These are phyloP conservation scores for Schwanniomyces yamadae DNA, from an alignment of 805 yeast genomes.

Conservation along the genomic window DNA sequence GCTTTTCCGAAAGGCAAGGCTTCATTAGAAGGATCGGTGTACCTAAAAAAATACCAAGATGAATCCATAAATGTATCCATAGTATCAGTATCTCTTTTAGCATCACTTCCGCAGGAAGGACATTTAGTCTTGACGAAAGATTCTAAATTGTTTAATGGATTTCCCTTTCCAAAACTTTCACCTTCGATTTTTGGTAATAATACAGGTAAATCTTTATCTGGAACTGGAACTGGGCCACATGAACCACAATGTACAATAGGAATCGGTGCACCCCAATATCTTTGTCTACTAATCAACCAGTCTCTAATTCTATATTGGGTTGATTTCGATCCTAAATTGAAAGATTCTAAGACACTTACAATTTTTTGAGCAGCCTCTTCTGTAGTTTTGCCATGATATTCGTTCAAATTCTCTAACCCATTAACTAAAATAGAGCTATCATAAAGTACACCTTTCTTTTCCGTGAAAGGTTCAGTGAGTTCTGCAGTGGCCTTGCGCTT, in stretches of 20 bases:
- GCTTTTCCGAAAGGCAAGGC: slow-evolving; percentile 51
- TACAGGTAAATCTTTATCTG: slow-evolving; percentile 84
- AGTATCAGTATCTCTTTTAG: slow-evolving; percentile 87
- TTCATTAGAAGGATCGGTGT: slow-evolving; percentile 67
- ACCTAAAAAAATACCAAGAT: slow-evolving; percentile 93
- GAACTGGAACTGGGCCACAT: slow-evolving; percentile 94
- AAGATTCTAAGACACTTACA: slow-evolving; percentile 36
- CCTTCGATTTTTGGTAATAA: slow-evolving; percentile 62
- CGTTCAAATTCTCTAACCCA: slow-evolving; percentile 30
- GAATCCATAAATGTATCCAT: slow-evolving; percentile 99
- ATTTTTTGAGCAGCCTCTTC: slow-evolving; percentile 53
- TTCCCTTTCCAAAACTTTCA: slow-evolving; percentile 62
- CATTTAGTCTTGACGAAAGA: slow-evolving; percentile 74
- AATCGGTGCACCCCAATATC: slow-evolving; percentile 99
- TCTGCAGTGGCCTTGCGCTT: slow-evolving; percentile 21
- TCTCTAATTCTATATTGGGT: slow-evolving; percentile 73
- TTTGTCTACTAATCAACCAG: slow-evolving; percentile 92
- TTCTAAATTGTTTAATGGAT: slow-evolving; percentile 54
- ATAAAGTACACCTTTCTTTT: slow-evolving; percentile 40
- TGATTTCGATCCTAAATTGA: slow-evolving; percentile 44
- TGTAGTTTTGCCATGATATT: slow-evolving; percentile 48
- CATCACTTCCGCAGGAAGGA: slow-evolving; percentile 69
- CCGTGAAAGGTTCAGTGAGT: slow-evolving; percentile 48
- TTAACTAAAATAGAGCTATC: slow-evolving; percentile 23
- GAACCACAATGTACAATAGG: slow-evolving; percentile 84